Evolutionary conservation across 2,329 filamentous ascomycete genomes (phyloP).

Genomic region (Zelopaecilomyces penicillatus): DNA sequence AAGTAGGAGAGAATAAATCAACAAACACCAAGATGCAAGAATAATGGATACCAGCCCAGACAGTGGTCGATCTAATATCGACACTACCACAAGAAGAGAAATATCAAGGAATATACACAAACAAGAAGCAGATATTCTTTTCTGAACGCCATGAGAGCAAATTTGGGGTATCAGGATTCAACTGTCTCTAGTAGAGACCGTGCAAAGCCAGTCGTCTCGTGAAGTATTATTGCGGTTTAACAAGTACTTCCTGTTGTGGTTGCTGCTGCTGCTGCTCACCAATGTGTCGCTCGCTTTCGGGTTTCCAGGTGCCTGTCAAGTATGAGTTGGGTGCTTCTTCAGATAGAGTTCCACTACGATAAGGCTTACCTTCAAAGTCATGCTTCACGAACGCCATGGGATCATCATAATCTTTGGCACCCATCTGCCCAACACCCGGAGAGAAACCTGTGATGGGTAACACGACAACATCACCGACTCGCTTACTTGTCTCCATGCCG

Average conservation of each 20-base stretch:
- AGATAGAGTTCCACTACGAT: neutral
- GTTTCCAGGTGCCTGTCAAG: slow-evolving; percentile 63
- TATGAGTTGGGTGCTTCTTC: neutral
- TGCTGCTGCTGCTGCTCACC: slow-evolving; percentile 34
- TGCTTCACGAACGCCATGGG: slow-evolving; percentile 98
- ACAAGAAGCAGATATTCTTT: neutral
- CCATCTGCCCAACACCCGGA: slow-evolving; percentile 89
- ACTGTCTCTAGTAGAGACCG: too few species aligned
- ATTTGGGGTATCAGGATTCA: too few species aligned
- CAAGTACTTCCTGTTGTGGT: neutral
- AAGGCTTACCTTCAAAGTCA: slow-evolving; percentile 74
- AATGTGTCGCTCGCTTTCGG: slow-evolving; percentile 62
- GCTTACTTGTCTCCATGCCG: slow-evolving; percentile 72
- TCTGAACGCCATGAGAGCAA: neutral
- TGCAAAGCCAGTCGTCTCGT: too few species aligned
- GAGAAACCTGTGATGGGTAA: slow-evolving; percentile 96
- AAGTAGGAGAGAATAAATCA: neutral
- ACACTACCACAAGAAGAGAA: neutral
- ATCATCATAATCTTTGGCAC: slow-evolving; percentile 76
- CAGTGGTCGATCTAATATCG: neutral
- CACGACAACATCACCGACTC: slow-evolving; percentile 87
- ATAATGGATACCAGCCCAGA: neutral
- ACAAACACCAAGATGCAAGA: neutral
- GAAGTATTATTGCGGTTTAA: too few species aligned
- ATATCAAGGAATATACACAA: slow-evolving; percentile 1